phyloP scores from a whole-genome alignment of 2,329 filamentous ascomycete genomes.

The Chrysoporthe deuterocubensis region DNA sequence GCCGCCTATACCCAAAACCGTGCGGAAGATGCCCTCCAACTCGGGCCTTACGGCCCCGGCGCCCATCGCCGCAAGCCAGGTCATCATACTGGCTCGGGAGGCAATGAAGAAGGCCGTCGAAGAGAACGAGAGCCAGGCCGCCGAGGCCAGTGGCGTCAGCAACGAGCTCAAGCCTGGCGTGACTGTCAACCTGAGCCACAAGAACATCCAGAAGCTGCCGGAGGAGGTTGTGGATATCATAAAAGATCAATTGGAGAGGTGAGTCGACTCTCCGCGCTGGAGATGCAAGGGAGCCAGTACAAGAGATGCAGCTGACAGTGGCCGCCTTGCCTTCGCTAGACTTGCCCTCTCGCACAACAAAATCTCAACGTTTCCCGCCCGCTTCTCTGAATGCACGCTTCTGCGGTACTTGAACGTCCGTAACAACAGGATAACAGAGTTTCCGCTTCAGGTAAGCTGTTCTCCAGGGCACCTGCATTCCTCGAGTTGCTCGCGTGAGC shows the following conservation, averaged over 20 bases:
- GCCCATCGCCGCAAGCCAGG: conserved; percentile 63
- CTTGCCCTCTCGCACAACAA: conserved; percentile 83
- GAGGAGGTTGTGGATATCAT: conserved; percentile 77
- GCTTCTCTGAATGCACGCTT: conserved; percentile 76
- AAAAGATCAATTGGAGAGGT: conserved; percentile 75
- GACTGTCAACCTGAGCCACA: conserved; percentile 78
- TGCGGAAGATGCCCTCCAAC: conserved; percentile 52
- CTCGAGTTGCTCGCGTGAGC: neutral
- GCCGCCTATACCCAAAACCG: conserved; percentile 49
- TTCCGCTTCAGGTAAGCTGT: conserved; percentile 56
- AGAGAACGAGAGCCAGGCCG: conserved; percentile 66
- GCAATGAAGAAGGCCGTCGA: conserved; percentile 70
- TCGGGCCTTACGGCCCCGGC: conserved; percentile 54
- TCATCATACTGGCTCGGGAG: conserved; percentile 67
- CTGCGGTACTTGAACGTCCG: conserved; percentile 81
- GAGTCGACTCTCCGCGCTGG: conserved; percentile 33
- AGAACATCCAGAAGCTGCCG: conserved; percentile 71
- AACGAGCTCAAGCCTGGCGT: conserved; percentile 70
- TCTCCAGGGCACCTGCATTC: conserved; percentile 29
- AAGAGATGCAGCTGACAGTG: conserved; percentile 30
- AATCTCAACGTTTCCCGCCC: conserved; percentile 68
- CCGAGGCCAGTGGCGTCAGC: conserved; percentile 62
- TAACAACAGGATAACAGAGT: conserved; percentile 72
- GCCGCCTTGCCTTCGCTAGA: conserved; percentile 46
- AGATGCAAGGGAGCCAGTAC: conserved; percentile 17